Conservation (phyloP, 73 alveolate genomes). For the Blepharisma japonicum region DNA sequence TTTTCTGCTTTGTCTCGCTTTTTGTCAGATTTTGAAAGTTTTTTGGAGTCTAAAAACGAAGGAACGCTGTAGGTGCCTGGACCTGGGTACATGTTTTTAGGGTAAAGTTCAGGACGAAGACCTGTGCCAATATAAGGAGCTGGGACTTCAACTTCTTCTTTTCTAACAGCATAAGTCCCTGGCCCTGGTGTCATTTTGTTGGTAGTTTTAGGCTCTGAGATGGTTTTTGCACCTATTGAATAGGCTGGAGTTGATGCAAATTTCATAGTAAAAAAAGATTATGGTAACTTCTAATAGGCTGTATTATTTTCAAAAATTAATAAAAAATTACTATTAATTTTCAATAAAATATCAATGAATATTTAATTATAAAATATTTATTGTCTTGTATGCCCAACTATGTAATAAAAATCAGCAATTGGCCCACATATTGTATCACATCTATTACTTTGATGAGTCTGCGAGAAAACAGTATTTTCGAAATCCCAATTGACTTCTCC, state of each 20-base stretch:
- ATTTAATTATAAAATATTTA: too few relatives aligned
- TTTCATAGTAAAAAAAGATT: not conserved
- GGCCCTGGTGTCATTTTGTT: slow-evolving; percentile 16
- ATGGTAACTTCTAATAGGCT: too few relatives aligned
- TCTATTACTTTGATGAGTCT: slow-evolving; percentile 29
- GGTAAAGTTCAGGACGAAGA: not conserved
- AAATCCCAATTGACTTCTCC: slow-evolving; percentile 21
- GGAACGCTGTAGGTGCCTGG: not conserved
- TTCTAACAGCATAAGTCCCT: not conserved
- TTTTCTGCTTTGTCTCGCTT: not conserved
- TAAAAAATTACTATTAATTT: too few relatives aligned
- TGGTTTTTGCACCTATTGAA: slow-evolving; percentile 7
- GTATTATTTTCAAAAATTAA: too few relatives aligned
- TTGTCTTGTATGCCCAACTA: not conserved
- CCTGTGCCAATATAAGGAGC: not conserved
- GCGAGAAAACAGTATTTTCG: not conserved
- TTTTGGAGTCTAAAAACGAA: not conserved
- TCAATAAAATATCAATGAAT: too few relatives aligned
- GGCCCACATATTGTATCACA: slow-evolving; percentile 28
- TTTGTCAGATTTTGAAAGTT: not conserved
- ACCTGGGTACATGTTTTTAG: not conserved
- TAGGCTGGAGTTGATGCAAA: slow-evolving; percentile 26
- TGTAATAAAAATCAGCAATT: slow-evolving; percentile 21
- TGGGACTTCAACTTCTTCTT: not conserved
- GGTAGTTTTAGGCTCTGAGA: slow-evolving; percentile 17